Conservation (phyloP, 108 stramenopile species). For the Skeletonema menzelii region DNA sequence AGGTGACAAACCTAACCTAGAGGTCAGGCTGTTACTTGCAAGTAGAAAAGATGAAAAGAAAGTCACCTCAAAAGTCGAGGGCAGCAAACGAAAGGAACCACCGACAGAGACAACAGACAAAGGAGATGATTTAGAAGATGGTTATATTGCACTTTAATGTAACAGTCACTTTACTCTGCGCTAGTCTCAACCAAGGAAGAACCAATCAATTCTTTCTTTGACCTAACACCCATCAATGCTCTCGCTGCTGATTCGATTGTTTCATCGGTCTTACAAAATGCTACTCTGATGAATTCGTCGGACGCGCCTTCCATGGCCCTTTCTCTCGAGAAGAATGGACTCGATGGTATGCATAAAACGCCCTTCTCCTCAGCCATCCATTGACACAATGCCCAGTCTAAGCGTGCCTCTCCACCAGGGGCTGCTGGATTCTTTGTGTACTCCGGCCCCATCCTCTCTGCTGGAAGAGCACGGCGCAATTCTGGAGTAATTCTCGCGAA, state of each 20-base stretch:
- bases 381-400: constrained; percentile 91
- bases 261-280: constrained; percentile 97
- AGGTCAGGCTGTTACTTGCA: too few relatives aligned
- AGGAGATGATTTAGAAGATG: constrained; percentile 54
- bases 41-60: background rate
- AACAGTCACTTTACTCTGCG: background rate
- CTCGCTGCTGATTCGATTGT: constrained; percentile 84
- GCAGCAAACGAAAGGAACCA: background rate
- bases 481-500: constrained; percentile 83
- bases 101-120: constrained; percentile 2
- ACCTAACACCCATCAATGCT: constrained; percentile 48
- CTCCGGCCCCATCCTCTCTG: constrained; percentile 33
- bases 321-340: constrained; percentile 89
- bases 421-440: constrained; percentile 64
- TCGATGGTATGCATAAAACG: constrained; percentile 93
- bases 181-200: background rate
- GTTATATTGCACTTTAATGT: constrained; percentile 51
- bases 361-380: constrained; percentile 93
- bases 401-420: constrained; percentile 70
- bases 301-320: constrained; percentile 62
- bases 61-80: background rate
- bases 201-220: background rate
- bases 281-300: constrained; percentile 90
- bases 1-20: background rate
- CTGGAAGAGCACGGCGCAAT: constrained; percentile 55